These are phyloP conservation scores for Monosporascus cannonballus DNA, from an alignment of 2,329 filamentous ascomycete genomes.

Conservation along the genomic window DNA sequence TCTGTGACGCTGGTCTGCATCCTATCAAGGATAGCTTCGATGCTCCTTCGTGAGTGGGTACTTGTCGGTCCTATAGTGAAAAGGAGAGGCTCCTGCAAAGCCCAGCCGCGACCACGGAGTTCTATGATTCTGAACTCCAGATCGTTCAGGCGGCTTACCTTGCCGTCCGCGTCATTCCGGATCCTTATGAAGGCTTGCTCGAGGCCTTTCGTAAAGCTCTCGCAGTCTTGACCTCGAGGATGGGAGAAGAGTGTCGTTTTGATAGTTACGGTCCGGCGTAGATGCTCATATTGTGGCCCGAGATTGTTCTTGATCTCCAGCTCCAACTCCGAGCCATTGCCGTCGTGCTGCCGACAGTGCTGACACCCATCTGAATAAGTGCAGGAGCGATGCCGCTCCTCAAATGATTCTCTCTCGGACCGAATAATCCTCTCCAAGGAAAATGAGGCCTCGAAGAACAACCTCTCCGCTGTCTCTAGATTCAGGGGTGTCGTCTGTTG, in stretches of 20 bases:
- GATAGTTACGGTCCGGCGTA: conserved; percentile 36
- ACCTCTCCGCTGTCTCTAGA: conserved; percentile 37
- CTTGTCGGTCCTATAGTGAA: conserved; percentile 36
- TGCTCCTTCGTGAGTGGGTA: conserved; percentile 37
- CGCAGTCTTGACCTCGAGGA: conserved; percentile 35
- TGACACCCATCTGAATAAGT: conserved; percentile 29
- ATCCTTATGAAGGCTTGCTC: conserved; percentile 30
- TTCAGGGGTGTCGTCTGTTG: conserved; percentile 42
- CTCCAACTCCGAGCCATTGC: conserved; percentile 39
- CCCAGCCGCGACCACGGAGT: conserved; percentile 40
- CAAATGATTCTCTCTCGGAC: conserved; percentile 33
- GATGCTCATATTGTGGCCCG: conserved; percentile 39
- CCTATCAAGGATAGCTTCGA: conserved; percentile 44
- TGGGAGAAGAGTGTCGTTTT: conserved; percentile 41
- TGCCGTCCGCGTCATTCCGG: conserved; percentile 36
- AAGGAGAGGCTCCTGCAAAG: conserved; percentile 37
- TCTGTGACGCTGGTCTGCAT: conserved; percentile 45
- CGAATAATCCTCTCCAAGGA: conserved; percentile 36
- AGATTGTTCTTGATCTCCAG: conserved; percentile 44
- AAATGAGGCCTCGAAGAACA: conserved; percentile 40
- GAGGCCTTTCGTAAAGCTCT: conserved; percentile 35
- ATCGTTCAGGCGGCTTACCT: conserved; percentile 37
- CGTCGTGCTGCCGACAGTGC: conserved; percentile 34
- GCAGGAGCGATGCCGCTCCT: conserved; percentile 32
- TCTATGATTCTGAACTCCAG: conserved; percentile 42